Conservation (phyloP, 2,329 filamentous ascomycete species). For the Nigrospora oryzae region DNA sequence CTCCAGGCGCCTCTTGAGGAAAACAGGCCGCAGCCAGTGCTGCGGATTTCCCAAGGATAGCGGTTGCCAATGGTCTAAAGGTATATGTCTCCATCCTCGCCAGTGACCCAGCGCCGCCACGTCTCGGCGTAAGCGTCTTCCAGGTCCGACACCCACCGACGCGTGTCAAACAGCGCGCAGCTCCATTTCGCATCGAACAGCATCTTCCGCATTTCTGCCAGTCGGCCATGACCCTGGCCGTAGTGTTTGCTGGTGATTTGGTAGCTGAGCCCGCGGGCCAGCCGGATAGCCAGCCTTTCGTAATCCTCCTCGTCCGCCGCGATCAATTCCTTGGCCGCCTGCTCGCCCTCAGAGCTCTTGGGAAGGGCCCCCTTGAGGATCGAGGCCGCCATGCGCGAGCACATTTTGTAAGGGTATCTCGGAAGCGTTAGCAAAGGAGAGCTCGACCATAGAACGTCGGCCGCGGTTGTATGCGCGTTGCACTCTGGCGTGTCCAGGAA, state of each 20-base stretch:
- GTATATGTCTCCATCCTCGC: slow-evolving; percentile 89
- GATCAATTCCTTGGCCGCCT: slow-evolving; percentile 67
- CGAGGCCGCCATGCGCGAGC: slow-evolving; percentile 92
- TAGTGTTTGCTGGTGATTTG: slow-evolving; percentile 30
- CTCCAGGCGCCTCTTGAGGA: too few species aligned
- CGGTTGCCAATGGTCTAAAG: slow-evolving; percentile 28
- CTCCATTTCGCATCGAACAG: slow-evolving; percentile 78
- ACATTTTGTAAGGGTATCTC: slow-evolving; percentile 97
- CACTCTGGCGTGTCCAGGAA: slow-evolving; percentile 97
- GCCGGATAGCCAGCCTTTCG: slow-evolving; percentile 63
- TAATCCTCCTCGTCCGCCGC: slow-evolving; percentile 74
- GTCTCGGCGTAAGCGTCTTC: slow-evolving; percentile 83
- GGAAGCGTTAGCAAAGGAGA: slow-evolving; percentile 87
- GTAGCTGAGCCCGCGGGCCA: slow-evolving; percentile 60
- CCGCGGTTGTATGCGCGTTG: slow-evolving; percentile 95
- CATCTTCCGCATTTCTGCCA: slow-evolving; percentile 71
- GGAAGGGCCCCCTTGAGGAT: slow-evolving; percentile 88
- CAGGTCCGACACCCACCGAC: slow-evolving; percentile 81
- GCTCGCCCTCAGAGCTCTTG: slow-evolving; percentile 54
- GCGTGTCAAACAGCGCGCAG: slow-evolving; percentile 85
- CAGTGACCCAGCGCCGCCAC: slow-evolving; percentile 80
- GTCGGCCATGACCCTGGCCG: slow-evolving; percentile 54
- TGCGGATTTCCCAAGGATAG: too few species aligned
- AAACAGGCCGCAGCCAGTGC: too few species aligned
- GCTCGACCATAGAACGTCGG: slow-evolving; percentile 92